Evolutionary conservation across 2,329 filamentous ascomycete species (phyloP).

Genomic region (Fusarium pseudonygamai): DNA sequence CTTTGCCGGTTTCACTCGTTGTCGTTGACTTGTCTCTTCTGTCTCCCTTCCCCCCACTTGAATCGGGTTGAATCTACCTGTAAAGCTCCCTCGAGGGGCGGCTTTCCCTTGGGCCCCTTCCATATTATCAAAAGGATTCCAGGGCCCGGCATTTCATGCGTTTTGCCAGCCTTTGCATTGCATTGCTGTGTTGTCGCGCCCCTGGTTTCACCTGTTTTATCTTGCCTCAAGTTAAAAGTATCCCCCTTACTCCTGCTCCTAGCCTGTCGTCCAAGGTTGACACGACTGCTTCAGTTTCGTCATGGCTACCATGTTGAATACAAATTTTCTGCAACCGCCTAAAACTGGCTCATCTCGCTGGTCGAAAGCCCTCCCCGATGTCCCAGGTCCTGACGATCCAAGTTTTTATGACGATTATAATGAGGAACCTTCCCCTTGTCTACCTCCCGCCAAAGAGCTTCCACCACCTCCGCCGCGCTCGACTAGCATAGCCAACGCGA

Average conservation of each 20-base stretch:
- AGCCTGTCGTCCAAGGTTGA: slow-evolving; percentile 17
- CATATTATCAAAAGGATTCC: slow-evolving; percentile 36
- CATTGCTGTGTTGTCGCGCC: slow-evolving; percentile 27
- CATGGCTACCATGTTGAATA: slow-evolving; percentile 39
- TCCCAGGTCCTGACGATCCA: slow-evolving; percentile 49
- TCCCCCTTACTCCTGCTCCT: slow-evolving; percentile 14
- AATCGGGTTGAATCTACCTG: not conserved
- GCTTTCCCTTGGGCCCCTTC: slow-evolving; percentile 16
- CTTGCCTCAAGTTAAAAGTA: slow-evolving; percentile 36
- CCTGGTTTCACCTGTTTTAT: slow-evolving; percentile 42
- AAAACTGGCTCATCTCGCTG: slow-evolving; percentile 62
- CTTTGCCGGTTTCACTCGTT: slow-evolving; percentile 32
- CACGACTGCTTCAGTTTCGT: slow-evolving; percentile 29
- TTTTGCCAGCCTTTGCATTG: slow-evolving; percentile 31
- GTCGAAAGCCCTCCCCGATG: slow-evolving; percentile 66
- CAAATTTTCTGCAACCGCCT: slow-evolving; percentile 40
- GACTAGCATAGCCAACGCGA: slow-evolving; percentile 36
- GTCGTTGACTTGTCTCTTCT: slow-evolving; percentile 8
- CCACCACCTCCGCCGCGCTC: slow-evolving; percentile 41
- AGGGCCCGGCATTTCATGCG: slow-evolving; percentile 28
- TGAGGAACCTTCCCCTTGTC: slow-evolving; percentile 27
- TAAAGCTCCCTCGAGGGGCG: slow-evolving; percentile 36
- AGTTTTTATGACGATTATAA: slow-evolving; percentile 38
- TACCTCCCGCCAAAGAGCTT: slow-evolving; percentile 36
- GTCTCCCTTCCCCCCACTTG: slow-evolving; percentile 33